Conservation (phyloP, 352 stramenopile species). For the Phytophthora cryptogea region DNA sequence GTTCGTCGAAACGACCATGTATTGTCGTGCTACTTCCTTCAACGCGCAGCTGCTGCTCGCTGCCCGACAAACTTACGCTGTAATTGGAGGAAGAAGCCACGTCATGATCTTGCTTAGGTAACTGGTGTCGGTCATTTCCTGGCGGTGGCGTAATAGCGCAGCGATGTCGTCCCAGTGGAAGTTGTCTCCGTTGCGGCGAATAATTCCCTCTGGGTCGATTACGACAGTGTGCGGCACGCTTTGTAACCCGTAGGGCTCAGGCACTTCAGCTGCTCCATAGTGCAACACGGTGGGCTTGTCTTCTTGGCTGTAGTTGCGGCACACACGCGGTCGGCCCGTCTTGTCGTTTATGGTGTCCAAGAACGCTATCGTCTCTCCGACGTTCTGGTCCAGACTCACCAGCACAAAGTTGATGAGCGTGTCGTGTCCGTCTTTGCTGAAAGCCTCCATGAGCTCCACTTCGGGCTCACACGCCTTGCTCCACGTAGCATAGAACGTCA, state of each 20-base stretch:
- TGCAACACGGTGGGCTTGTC: conserved; percentile 57
- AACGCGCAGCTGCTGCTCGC: background rate
- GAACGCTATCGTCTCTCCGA: conserved; percentile 50
- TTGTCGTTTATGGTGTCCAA: conserved; percentile 45
- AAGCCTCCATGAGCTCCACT: conserved; percentile 59
- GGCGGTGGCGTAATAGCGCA: conserved; percentile 44
- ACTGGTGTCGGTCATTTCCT: conserved; percentile 30
- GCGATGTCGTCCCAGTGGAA: conserved; percentile 72
- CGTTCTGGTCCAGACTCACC: conserved; percentile 67
- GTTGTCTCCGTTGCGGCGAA: conserved; percentile 57
- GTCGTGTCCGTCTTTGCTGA: conserved; percentile 55
- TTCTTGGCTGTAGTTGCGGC: conserved; percentile 48
- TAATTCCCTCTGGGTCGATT: conserved; percentile 48
- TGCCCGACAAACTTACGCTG: conserved; percentile 6
- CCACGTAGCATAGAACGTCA: conserved; percentile 75
- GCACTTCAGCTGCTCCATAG: conserved; percentile 54
- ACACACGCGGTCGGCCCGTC: conserved; percentile 50
- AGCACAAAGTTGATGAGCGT: conserved; percentile 64
- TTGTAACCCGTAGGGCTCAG: conserved; percentile 56
- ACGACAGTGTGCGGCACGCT: conserved; percentile 56
- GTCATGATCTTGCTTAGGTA: conserved; percentile 21
- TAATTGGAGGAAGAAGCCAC: conserved; percentile 35
- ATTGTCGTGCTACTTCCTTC: background rate
- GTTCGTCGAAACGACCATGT: background rate
- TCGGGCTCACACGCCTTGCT: conserved; percentile 55